phyloP scores from a whole-genome alignment of 78 protist genomes.

The Monosiga brevicollis region DNA sequence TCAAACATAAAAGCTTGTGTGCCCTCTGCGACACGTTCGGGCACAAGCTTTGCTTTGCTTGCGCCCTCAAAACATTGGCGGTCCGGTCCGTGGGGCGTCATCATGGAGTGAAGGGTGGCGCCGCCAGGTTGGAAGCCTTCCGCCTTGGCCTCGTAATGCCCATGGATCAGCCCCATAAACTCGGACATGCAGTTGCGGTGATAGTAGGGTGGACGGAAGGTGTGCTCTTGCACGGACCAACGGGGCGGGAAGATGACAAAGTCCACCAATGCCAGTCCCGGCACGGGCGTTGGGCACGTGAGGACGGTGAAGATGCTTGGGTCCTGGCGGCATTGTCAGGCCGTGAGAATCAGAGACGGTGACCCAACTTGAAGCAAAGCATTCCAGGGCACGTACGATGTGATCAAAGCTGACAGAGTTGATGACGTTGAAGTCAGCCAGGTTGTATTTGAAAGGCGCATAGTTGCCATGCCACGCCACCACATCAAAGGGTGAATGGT shows the following conservation, averaged over 20 bases:
- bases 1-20: constrained; percentile 42
- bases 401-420: constrained; percentile 88
- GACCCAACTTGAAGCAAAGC: background rate
- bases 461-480: constrained; percentile 96
- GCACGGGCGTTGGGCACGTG: constrained; percentile 67
- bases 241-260: constrained; percentile 92
- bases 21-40: constrained; percentile 22
- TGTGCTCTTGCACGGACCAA: constrained; percentile 78
- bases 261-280: constrained; percentile 85
- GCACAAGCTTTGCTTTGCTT: constrained; percentile 23
- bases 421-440: constrained; percentile 59
- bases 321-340: constrained; percentile 40
- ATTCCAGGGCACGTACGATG: constrained; percentile 18
- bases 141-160: constrained; percentile 86
- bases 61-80: constrained; percentile 52
- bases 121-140: constrained; percentile 62
- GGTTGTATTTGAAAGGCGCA: constrained; percentile 85
- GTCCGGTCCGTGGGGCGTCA: constrained; percentile 95
- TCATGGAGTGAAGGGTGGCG: constrained; percentile 59
- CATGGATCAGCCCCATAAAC: constrained; percentile 89
- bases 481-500: constrained; percentile 72
- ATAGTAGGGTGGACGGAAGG: constrained; percentile 91
- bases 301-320: constrained; percentile 94
- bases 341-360: background rate
- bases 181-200: constrained; percentile 88